phyloP scores from a whole-genome alignment of 768 basidiomycete species.

The Russula lepida region DNA sequence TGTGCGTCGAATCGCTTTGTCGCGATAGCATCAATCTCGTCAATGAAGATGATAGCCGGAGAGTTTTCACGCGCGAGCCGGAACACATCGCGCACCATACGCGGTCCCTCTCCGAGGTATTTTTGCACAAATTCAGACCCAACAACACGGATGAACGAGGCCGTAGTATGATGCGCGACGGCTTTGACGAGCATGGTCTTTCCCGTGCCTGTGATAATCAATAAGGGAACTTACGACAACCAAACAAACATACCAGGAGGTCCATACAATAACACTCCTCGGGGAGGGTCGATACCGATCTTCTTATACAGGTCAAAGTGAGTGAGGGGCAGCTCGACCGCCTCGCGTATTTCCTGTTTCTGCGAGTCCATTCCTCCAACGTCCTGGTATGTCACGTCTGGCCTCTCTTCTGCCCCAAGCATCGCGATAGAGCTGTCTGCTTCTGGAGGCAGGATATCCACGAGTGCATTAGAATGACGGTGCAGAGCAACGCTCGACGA shows the following conservation, averaged over 20 bases:
- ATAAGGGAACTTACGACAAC: neutral
- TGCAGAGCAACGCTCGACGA: constrained; percentile 98
- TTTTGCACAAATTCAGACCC: constrained; percentile 99
- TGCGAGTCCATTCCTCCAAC: constrained; percentile 96
- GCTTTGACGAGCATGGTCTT: constrained; percentile 99
- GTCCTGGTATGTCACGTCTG: constrained; percentile 88
- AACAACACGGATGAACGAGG: constrained; percentile 95
- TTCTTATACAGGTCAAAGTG: constrained; percentile 98
- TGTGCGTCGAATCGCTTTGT: constrained; percentile 99
- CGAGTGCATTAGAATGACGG: constrained; percentile 95
- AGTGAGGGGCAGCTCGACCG: constrained; percentile 92
- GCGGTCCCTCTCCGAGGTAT: constrained; percentile 97
- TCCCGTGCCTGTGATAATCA: constrained; percentile 64
- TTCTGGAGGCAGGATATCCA: constrained; percentile 97
- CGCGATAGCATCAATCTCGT: constrained; percentile 97
- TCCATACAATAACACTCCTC: constrained; percentile 93
- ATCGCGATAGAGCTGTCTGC: constrained; percentile 96
- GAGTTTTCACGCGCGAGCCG: constrained; percentile 94
- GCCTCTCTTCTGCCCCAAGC: constrained; percentile 90
- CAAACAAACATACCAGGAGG: constrained; percentile 62
- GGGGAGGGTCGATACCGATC: constrained; percentile 98
- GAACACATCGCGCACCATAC: constrained; percentile 99
- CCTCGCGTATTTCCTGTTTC: constrained; percentile 98
- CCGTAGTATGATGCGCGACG: constrained; percentile 97
- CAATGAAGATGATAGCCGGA: constrained; percentile 98